Percentiles rank a stretch among this genome's conserved stretches.
These are phyloP conservation scores for Hemisphaericaspora subhashii DNA, from an alignment of 1,139 yeast species.

Conservation along the genomic window DNA sequence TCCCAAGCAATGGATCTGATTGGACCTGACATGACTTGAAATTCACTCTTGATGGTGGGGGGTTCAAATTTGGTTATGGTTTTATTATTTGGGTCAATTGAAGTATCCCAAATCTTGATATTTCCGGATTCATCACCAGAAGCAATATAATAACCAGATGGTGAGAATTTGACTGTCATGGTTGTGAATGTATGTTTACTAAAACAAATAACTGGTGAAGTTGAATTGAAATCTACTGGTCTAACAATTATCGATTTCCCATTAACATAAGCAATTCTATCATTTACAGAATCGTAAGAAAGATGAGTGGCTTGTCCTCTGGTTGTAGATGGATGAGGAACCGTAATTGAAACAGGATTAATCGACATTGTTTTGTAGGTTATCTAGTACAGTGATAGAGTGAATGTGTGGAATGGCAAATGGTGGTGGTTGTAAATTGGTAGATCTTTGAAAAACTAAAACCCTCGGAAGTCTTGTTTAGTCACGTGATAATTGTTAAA, in stretches of 20 bases:
- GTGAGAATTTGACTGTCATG: constrained; percentile 83
- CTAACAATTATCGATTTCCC: constrained; percentile 81
- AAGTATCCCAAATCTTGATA: constrained; percentile 83
- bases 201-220: constrained; percentile 57
- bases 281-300: constrained; percentile 66
- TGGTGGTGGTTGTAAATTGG: neutral
- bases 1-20: constrained; percentile 92
- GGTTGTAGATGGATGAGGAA: constrained; percentile 78
- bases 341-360: constrained; percentile 37
- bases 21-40: constrained; percentile 77
- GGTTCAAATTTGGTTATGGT: constrained; percentile 35
- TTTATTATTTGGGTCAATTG: constrained; percentile 21
- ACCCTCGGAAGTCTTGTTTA: too few species aligned
- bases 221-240: constrained; percentile 45
- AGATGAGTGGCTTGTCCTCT: constrained; percentile 72
- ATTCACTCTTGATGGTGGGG: constrained; percentile 73
- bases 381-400: neutral
- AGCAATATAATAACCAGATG: constrained; percentile 87
- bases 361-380: constrained; percentile 16
- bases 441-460: too few species aligned
- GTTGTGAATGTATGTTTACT: constrained; percentile 68
- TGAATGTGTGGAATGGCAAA: too few species aligned
- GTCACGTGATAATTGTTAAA: too few species aligned
- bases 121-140: constrained; percentile 90
- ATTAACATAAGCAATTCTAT: constrained; percentile 74